Evolutionary conservation across 805 yeast species (phyloP).

Genomic region (Teunomyces gatunensis): DNA sequence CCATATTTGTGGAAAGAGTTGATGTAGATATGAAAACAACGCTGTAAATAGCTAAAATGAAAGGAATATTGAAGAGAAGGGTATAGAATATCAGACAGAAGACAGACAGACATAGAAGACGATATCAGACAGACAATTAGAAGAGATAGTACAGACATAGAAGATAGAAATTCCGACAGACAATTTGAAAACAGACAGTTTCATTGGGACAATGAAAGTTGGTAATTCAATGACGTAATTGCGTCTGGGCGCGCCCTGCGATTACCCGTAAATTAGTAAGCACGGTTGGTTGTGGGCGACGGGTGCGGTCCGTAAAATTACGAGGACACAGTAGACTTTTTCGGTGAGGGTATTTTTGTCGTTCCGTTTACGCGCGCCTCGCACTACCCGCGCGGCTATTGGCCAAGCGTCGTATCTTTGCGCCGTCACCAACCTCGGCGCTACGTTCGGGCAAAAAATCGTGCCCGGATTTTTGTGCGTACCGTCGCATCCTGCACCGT

Average conservation of each 20-base stretch:
- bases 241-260: too few species aligned
- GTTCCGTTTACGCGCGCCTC: background rate
- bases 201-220: too few species aligned
- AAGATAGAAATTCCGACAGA: too few species aligned
- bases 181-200: too few species aligned
- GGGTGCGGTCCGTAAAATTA: background rate
- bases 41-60: background rate
- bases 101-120: too few species aligned
- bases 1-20: constrained; percentile 68
- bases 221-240: too few species aligned
- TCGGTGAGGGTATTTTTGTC: background rate
- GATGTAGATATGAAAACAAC: background rate
- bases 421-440: background rate
- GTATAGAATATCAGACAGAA: too few species aligned
- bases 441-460: background rate
- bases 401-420: background rate
- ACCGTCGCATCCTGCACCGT: background rate
- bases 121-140: too few species aligned
- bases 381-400: background rate
- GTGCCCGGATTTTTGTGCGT: too few species aligned
- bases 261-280: background rate
- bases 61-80: too few species aligned
- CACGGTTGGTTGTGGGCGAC: background rate
- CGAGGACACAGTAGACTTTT: background rate
- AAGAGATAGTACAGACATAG: too few species aligned